These are phyloP conservation scores for Stylonectria norvegica DNA, from an alignment of 2,329 filamentous ascomycete genomes.

Conservation along the genomic window DNA sequence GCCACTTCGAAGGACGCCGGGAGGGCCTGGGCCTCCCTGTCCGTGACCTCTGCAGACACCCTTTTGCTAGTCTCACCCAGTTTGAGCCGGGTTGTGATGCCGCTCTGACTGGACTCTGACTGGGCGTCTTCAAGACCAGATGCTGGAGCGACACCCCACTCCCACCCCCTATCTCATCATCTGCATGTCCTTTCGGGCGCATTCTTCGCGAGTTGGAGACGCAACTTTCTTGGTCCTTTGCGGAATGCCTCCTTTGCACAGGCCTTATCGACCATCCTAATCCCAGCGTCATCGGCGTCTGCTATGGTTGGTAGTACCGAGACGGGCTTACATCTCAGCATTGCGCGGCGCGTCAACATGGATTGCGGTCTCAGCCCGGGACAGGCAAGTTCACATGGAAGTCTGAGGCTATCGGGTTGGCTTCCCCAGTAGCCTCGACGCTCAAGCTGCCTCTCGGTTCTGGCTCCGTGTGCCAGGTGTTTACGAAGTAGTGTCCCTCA, in stretches of 20 bases:
- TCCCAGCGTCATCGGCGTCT: neutral
- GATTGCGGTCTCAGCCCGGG: too few species aligned
- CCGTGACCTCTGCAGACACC: conserved; percentile 15
- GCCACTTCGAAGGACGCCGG: conserved; percentile 19
- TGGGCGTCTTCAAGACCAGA: conserved; percentile 5
- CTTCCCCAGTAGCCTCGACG: conserved; percentile 10
- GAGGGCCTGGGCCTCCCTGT: conserved; percentile 19
- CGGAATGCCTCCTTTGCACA: too few species aligned
- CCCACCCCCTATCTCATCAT: conserved; percentile 8
- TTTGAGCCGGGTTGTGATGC: conserved; percentile 1
- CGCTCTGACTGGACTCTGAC: conserved; percentile 3
- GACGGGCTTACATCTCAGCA: conserved; percentile 6
- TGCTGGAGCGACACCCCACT: conserved; percentile 15
- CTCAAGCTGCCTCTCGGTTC: conserved; percentile 8
- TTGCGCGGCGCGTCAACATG: conserved; percentile 12
- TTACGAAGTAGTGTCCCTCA: conserved; percentile 6
- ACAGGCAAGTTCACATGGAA: conserved; percentile 7
- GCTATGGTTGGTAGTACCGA: neutral
- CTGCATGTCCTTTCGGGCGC: conserved; percentile 17
- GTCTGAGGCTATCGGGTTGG: conserved; percentile 16
- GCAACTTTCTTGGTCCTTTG: conserved; percentile 11
- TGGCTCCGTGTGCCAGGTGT: conserved; percentile 18
- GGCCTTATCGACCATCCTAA: too few species aligned
- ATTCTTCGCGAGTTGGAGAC: conserved; percentile 16
- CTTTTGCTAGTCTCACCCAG: conserved; percentile 13